Percentiles rank a stretch among this genome's conserved stretches.
Evolutionary conservation across 495 filamentous ascomycete species (phyloP).

Genomic region (Neurospora africana): DNA sequence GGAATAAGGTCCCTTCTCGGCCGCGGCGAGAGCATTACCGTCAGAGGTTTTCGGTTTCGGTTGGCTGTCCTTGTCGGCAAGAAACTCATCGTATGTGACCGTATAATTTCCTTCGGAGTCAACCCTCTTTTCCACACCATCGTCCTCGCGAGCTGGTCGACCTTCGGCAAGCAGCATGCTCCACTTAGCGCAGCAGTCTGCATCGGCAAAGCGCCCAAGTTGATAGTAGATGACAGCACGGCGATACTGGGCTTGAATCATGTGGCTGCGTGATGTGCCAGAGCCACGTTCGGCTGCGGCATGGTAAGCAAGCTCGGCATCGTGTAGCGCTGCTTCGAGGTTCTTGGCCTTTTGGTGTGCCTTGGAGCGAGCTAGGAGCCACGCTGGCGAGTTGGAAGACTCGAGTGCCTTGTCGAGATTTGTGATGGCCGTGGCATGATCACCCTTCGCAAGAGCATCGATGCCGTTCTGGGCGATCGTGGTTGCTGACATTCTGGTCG

Average conservation of each 20-base stretch:
- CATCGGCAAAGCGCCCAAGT: conserved; percentile 64
- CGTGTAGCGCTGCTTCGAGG: conserved; percentile 52
- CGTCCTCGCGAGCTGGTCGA: conserved; percentile 28
- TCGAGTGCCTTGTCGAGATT: conserved; percentile 69
- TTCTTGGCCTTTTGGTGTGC: conserved; percentile 57
- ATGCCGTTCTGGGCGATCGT: conserved; percentile 27
- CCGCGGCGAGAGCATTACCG: neutral
- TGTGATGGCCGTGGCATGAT: conserved; percentile 57
- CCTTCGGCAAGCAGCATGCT: conserved; percentile 46
- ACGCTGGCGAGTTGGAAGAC: conserved; percentile 58
- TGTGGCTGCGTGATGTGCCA: conserved; percentile 57
- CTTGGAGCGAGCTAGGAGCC: conserved; percentile 80
- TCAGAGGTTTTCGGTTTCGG: conserved; percentile 10
- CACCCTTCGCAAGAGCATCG: conserved; percentile 49
- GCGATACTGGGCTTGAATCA: conserved; percentile 71
- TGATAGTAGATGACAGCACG: conserved; percentile 64
- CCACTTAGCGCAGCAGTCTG: conserved; percentile 58
- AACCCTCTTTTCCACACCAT: conserved; percentile 29
- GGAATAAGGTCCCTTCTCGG: conserved; percentile 15
- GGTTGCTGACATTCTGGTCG: conserved; percentile 18
- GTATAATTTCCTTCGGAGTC: conserved; percentile 31
- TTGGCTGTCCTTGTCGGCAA: conserved; percentile 17
- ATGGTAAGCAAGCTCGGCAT: conserved; percentile 69
- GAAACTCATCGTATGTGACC: conserved; percentile 17
- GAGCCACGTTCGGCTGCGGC: conserved; percentile 57